Evolutionary conservation across 2,329 filamentous ascomycete genomes (phyloP).

Genomic region (Pestalotiopsis sp.): DNA sequence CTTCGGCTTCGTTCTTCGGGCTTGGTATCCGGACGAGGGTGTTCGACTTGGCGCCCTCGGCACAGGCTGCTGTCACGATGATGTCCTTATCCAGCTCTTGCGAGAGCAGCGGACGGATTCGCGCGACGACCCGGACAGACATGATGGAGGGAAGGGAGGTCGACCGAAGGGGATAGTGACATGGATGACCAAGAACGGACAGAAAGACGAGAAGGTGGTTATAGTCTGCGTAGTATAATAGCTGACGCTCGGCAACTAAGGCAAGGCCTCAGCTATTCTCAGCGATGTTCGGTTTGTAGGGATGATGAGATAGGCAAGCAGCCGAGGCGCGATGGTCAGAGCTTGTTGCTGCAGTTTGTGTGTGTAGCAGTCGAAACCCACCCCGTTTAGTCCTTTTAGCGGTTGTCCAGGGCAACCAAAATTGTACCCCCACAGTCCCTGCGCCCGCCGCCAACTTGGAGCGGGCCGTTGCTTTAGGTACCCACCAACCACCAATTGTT

Average conservation of each 20-base stretch:
- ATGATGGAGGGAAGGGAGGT: conserved; percentile 34
- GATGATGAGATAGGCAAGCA: not conserved
- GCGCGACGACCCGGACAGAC: conserved; percentile 84
- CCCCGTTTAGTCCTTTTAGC: not conserved
- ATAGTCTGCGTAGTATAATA: conserved; percentile 2
- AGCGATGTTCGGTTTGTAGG: not conserved
- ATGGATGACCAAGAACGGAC: not conserved
- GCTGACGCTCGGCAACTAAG: not conserved
- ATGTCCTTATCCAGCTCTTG: conserved; percentile 85
- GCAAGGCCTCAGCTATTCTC: not conserved
- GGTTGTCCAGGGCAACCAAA: conserved; percentile 5
- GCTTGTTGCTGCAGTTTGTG: not conserved
- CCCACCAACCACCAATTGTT: not conserved
- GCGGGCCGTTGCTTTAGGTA: not conserved
- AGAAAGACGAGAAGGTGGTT: not conserved
- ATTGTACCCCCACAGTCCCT: not conserved
- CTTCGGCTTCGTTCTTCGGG: conserved; percentile 87
- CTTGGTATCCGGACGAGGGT: conserved; percentile 86
- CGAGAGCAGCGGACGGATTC: conserved; percentile 85
- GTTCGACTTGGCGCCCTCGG: conserved; percentile 61
- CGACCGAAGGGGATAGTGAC: not conserved
- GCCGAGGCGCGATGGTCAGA: not conserved
- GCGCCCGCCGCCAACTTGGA: not conserved
- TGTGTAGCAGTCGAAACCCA: not conserved
- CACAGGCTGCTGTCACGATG: conserved; percentile 73